Evolutionary conservation across 75 land plant genomes (phyloP), one percentile per base, ranked within the genome.

Genomic region (Cupressus sempervirens): DNA sequence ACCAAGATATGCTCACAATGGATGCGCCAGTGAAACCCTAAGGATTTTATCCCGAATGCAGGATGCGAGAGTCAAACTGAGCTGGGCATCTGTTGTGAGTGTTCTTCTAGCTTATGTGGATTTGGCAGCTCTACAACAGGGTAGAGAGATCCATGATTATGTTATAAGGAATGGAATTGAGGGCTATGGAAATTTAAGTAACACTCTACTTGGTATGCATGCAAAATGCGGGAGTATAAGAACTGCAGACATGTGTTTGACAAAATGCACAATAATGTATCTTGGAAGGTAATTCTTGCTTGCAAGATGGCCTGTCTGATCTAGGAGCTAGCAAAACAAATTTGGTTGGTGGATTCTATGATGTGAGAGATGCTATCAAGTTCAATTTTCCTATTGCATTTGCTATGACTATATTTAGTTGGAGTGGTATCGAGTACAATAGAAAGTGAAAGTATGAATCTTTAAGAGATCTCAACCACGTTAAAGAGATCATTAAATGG

Each of bases 371-470:
- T 85, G 91, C 94, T 0, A 92, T 96, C 89, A 98, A 98, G 91
- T 98, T 96, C 87, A 87, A 90, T 46, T 98, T 96, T 58, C 96
- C 99, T 9, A 50, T 36, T n/a, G 92, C 99, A 20, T 98, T 90
- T 84, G 88, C 98, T 48, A 90, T 96, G 92, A 98, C 99, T 26
- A 79, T 98, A 89, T 58, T 98, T 77, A 93, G 95, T 68, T 98
- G 99, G 99, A 96, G 98, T 84, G 98, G 96, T 10, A 93, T 98
- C 26, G 99, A 98, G 85, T 98, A 96, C 88, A 91, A 94, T 82
- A 91, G n/a, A n/a, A n/a, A n/a, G n/a, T n/a, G 88, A 15, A 96
- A 94, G 86, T 96, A 92, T 84, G 92, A 91, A 83, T 93, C 96
- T 77, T 90, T 89, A 29, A 95, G 96, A 7, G 99, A 98, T 89